Evolutionary conservation across 1,139 yeast species (phyloP), one percentile per base, ranked within the genome.

Genomic region (Yamadazyma pseudoaaseri): DNA sequence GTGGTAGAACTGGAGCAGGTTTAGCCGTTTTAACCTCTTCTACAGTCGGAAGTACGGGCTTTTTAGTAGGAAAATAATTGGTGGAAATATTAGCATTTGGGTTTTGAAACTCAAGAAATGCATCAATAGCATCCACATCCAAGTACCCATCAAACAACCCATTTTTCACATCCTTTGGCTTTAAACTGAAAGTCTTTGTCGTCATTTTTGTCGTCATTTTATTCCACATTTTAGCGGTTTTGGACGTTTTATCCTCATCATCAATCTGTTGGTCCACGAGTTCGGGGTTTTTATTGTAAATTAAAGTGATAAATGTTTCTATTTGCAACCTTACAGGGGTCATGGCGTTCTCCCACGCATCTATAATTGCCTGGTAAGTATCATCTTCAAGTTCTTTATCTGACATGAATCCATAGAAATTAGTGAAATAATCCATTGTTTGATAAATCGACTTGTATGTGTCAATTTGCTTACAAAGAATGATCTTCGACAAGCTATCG

Each of bases 351-450:
- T 68, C 72, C 75, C 75, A 70, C 17, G 51, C 41, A 10, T 52
- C 55, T 1, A 51, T 39, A 10, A 70, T 61, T 0, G 42, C 33
- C 10, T 56, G 56, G 35, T 56, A 60, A 5, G 43, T 29, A 15
- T 32, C 42, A 15, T 35, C 40, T 3, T 36, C 36, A 4, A 27
- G 21, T 12, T 37, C 37, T 6, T 32, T 36, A 4, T 38, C 37
- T 16, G 43, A 20, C 16, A 35, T 17, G 13, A 64, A 47, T 0
- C 81, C 81, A 41, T 72, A 73, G 37, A 58, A 57, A 5, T 51
- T 50, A 8, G 62, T 45, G 41, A 58, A 72, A 41, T 65, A 58
- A 13, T 45, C 34, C 23, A 73, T 38, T 10, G 59, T 56, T 2
- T 48, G 44, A 20, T 49, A 39, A 12, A 73, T 49, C 10, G 56